These are phyloP conservation scores for Chaetomium tenue DNA, from an alignment of 495 filamentous ascomycete species.

Conservation along the genomic window DNA sequence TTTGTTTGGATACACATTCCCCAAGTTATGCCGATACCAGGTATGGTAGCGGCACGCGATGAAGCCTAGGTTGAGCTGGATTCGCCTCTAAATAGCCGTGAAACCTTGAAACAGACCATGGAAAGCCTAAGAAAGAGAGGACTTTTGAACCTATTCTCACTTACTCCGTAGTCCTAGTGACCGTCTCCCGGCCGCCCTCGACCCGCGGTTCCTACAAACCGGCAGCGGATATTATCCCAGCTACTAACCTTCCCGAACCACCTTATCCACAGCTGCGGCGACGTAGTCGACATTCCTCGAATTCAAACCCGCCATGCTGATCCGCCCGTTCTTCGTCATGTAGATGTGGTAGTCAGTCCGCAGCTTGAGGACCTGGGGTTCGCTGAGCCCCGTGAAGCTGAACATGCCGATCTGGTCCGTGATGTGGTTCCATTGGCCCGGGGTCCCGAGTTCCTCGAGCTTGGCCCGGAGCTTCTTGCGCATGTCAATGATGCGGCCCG, in stretches of 20 bases:
- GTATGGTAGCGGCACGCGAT: not conserved
- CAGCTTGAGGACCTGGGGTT: conserved; percentile 80
- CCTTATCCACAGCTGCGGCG: conserved; percentile 81
- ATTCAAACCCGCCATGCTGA: conserved; percentile 95
- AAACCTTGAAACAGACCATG: not conserved
- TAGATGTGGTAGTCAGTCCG: conserved; percentile 84
- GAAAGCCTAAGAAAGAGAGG: not conserved
- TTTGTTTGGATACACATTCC: not conserved
- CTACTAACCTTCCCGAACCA: conserved; percentile 62
- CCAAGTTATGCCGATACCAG: not conserved
- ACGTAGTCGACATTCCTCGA: conserved; percentile 89
- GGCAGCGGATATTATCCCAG: not conserved
- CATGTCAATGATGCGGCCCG: conserved; percentile 89
- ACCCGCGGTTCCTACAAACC: not conserved
- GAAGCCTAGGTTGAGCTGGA: not conserved
- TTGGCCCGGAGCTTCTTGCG: conserved; percentile 69
- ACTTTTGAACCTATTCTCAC: not conserved
- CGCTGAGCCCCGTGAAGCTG: conserved; percentile 87
- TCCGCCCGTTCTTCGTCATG: conserved; percentile 98
- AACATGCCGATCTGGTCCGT: conserved; percentile 99
- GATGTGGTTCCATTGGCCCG: conserved; percentile 93
- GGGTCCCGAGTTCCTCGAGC: conserved; percentile 77
- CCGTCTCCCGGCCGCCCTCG: not conserved
- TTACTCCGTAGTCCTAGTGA: not conserved
- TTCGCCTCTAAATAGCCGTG: not conserved